Conservation (phyloP, 345 rosid genomes). For the Populus deltoides region DNA sequence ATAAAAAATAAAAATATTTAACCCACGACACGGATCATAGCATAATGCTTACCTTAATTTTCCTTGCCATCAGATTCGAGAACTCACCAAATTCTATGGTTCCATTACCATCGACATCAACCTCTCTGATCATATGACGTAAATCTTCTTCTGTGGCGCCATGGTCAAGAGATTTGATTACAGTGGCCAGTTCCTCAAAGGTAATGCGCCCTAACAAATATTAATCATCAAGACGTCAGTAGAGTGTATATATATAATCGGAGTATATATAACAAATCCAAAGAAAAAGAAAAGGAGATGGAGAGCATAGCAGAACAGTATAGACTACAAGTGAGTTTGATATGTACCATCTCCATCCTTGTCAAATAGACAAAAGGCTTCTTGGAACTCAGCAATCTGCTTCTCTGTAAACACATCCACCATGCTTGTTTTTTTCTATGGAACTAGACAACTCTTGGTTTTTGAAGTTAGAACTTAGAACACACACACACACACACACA, state of each 20-base stretch:
- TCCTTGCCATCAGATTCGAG: slow-evolving; percentile 63
- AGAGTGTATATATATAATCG: neutral
- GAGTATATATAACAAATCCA: neutral
- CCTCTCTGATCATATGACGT: slow-evolving; percentile 55
- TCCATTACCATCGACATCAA: slow-evolving; percentile 54
- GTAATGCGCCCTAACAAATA: slow-evolving; percentile 55
- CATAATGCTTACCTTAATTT: slow-evolving; percentile 50
- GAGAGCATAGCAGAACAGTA: neutral
- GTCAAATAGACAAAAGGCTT: slow-evolving; percentile 68
- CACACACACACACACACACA: neutral
- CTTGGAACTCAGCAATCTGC: slow-evolving; percentile 54
- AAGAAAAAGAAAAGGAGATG: neutral
- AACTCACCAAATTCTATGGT: slow-evolving; percentile 67
- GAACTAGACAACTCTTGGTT: neutral
- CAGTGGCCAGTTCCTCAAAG: slow-evolving; percentile 48
- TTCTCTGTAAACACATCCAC: slow-evolving; percentile 43
- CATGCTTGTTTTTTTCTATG: neutral
- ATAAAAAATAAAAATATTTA: too few relatives aligned
- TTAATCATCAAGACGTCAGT: neutral
- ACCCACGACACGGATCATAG: too few relatives aligned
- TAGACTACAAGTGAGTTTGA: neutral
- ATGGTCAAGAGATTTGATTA: slow-evolving; percentile 48
- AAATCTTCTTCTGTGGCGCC: slow-evolving; percentile 66
- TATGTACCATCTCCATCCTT: slow-evolving; percentile 73
- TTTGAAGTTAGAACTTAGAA: neutral